These are phyloP conservation scores for Colletotrichum navitas DNA, from an alignment of 2,329 filamentous ascomycete genomes.

Conservation along the genomic window DNA sequence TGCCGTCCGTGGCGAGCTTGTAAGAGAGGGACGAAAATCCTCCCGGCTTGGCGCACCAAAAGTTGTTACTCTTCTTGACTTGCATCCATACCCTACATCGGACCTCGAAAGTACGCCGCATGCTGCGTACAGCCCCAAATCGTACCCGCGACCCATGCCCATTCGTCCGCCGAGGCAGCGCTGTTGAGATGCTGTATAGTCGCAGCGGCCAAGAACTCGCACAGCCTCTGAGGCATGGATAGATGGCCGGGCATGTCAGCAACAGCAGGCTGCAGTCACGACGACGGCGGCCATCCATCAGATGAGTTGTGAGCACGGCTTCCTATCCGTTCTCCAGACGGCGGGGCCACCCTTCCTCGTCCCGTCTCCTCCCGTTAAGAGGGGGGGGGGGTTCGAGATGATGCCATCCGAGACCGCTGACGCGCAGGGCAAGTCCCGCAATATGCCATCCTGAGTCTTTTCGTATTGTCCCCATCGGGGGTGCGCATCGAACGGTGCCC, in stretches of 20 bases:
- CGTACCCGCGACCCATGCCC: neutral
- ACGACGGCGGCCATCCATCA: neutral
- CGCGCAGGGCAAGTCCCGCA: too few relatives aligned
- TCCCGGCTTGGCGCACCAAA: neutral
- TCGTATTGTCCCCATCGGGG: too few relatives aligned
- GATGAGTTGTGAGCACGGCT: too few relatives aligned
- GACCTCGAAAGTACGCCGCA: neutral
- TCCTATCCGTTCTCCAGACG: neutral
- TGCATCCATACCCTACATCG: neutral
- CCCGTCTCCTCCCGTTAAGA: neutral
- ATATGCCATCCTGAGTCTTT: too few relatives aligned
- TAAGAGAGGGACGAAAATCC: neutral
- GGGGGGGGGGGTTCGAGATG: constrained; percentile 1
- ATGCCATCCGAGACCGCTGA: neutral
- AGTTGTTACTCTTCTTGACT: neutral
- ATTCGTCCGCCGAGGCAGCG: neutral
- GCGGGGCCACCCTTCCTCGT: neutral
- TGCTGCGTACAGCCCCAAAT: neutral
- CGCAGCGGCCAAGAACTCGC: neutral
- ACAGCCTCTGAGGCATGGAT: neutral
- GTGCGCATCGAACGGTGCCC: neutral
- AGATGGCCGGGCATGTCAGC: neutral
- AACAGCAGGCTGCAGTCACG: neutral
- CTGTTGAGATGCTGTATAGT: neutral
- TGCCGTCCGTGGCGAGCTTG: neutral